Evolutionary conservation across 352 stramenopile genomes (phyloP).

Genomic region (Thalassiosira mediterranea): DNA sequence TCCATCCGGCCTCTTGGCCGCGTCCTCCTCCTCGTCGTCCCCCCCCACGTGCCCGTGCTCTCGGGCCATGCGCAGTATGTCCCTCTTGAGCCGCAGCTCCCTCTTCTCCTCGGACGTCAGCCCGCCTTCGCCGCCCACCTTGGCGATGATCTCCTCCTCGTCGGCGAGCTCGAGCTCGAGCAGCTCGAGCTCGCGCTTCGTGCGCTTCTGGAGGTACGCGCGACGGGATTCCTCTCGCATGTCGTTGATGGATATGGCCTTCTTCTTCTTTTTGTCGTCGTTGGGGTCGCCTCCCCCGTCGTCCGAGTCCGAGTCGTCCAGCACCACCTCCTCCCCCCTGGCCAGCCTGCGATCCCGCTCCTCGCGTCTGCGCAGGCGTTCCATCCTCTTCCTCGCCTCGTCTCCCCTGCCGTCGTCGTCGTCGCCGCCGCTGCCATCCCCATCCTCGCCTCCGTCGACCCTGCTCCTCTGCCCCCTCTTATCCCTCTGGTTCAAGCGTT

Average conservation of each 20-base stretch:
- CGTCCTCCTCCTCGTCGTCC: slow-evolving; percentile 66
- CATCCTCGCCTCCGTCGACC: slow-evolving; percentile 45
- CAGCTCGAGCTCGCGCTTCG: slow-evolving; percentile 95
- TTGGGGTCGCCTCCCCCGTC: background rate
- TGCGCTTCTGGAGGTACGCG: slow-evolving; percentile 96
- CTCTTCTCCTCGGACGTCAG: slow-evolving; percentile 87
- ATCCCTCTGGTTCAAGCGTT: slow-evolving; percentile 70
- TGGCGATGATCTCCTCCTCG: slow-evolving; percentile 89
- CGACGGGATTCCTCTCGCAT: slow-evolving; percentile 92
- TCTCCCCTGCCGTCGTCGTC: slow-evolving; percentile 46
- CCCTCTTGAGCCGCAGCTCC: slow-evolving; percentile 87
- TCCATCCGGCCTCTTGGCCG: slow-evolving; percentile 62
- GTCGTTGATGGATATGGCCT: slow-evolving; percentile 47
- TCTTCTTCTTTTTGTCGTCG: slow-evolving; percentile 76
- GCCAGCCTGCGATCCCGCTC: slow-evolving; percentile 67
- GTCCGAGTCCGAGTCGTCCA: slow-evolving; percentile 54
- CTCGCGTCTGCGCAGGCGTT: slow-evolving; percentile 49
- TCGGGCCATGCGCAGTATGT: slow-evolving; percentile 90
- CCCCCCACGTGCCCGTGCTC: slow-evolving; percentile 70
- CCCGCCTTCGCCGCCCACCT: slow-evolving; percentile 70
- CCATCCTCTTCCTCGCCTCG: slow-evolving; percentile 38
- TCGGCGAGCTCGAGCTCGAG: slow-evolving; percentile 88
- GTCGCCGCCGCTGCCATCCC: slow-evolving; percentile 17
- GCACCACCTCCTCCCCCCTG: slow-evolving; percentile 59
- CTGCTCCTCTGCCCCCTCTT: slow-evolving; percentile 61